phyloP scores from a whole-genome alignment of 2,329 filamentous ascomycete genomes.

The Fusarium nematophilum region DNA sequence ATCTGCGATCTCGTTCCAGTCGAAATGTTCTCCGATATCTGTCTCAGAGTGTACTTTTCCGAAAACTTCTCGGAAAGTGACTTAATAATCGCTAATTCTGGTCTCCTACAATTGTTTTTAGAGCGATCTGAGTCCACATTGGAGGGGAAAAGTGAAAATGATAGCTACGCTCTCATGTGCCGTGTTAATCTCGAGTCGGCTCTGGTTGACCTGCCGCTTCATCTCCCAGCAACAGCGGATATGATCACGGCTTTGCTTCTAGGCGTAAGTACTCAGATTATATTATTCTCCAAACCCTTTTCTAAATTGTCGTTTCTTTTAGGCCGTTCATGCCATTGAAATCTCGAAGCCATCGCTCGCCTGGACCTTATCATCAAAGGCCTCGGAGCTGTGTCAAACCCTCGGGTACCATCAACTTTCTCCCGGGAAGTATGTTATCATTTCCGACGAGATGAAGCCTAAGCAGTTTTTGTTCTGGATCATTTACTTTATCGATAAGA shows the following conservation, averaged over 20 bases:
- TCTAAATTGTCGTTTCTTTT: not conserved
- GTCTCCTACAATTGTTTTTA: conserved; percentile 42
- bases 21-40: conserved; percentile 42
- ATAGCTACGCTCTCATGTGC: conserved; percentile 33
- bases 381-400: conserved; percentile 40
- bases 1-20: conserved; percentile 37
- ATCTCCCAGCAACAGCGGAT: conserved; percentile 41
- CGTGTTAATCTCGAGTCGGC: conserved; percentile 45
- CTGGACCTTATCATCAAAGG: conserved; percentile 41
- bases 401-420: conserved; percentile 37
- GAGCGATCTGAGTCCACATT: conserved; percentile 16
- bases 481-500: conserved; percentile 65
- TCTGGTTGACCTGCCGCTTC: conserved; percentile 42
- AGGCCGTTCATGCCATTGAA: conserved; percentile 43
- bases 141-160: conserved; percentile 33
- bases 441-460: conserved; percentile 3
- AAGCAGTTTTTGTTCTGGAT: conserved; percentile 63
- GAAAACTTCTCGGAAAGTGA: conserved; percentile 42
- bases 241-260: conserved; percentile 29
- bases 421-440: conserved; percentile 15
- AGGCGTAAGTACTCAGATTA: conserved; percentile 7
- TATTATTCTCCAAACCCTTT: too few relatives aligned
- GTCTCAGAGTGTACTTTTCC: conserved; percentile 44
- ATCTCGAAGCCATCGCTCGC: conserved; percentile 43
- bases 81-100: conserved; percentile 45